phyloP scores from a whole-genome alignment of 352 stramenopile genomes.

The Phytophthora nicotianae region DNA sequence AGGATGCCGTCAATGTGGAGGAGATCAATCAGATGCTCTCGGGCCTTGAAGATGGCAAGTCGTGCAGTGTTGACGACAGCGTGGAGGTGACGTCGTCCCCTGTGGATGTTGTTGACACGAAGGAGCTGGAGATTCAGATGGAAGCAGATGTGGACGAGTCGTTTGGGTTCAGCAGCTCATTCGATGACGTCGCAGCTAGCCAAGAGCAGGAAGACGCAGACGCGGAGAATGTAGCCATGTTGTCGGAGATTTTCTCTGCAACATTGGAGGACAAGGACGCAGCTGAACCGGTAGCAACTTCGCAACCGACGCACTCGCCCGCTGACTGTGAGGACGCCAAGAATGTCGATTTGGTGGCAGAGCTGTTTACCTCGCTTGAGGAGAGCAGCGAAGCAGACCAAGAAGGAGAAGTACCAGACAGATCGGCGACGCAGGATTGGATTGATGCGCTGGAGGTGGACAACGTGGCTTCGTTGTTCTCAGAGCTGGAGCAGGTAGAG shows the following conservation, averaged over 20 bases:
- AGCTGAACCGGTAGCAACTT: not conserved
- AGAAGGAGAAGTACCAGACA: slow-evolving; percentile 14
- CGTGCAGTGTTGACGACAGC: slow-evolving; percentile 8
- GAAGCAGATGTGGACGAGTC: slow-evolving; percentile 5
- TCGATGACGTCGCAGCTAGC: slow-evolving; percentile 5
- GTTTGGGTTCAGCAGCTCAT: slow-evolving; percentile 3
- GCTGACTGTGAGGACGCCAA: slow-evolving; percentile 33
- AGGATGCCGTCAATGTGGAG: slow-evolving; percentile 61
- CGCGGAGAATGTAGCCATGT: slow-evolving; percentile 34
- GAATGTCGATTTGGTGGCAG: slow-evolving; percentile 51
- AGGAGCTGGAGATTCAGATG: slow-evolving; percentile 19
- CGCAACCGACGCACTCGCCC: slow-evolving; percentile 2
- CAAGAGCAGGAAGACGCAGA: slow-evolving; percentile 18
- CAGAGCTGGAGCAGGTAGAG: slow-evolving; percentile 42
- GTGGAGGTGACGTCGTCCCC: slow-evolving; percentile 15
- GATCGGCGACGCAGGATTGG: slow-evolving; percentile 38
- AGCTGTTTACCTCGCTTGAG: slow-evolving; percentile 47
- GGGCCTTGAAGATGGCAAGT: slow-evolving; percentile 37
- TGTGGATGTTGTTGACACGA: slow-evolving; percentile 28
- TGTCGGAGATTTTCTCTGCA: slow-evolving; percentile 34
- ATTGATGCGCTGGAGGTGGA: slow-evolving; percentile 63
- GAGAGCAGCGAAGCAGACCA: slow-evolving; percentile 4
- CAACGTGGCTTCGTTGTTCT: slow-evolving; percentile 51
- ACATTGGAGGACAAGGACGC: slow-evolving; percentile 33
- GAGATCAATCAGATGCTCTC: slow-evolving; percentile 63